Base-by-base conservation (phyloP, 345 rosid genomes). In the Eucalyptus curtisii region DNA sequence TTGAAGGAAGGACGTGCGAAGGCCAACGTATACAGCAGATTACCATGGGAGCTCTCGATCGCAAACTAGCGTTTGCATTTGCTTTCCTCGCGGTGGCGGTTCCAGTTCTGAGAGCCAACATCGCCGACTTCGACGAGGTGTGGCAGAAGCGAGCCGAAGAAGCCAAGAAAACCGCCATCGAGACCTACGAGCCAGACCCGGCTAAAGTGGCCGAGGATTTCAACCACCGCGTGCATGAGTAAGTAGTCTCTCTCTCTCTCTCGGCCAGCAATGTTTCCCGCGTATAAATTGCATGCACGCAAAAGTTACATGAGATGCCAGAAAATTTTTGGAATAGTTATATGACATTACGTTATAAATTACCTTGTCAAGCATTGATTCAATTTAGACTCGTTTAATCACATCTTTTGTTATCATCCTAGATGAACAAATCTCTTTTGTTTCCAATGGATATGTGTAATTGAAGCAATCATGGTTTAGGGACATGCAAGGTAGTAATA, bases 141-240 rank as follows among this genome's bases (percentile, higher is more conserved):
- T 94, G 96, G 95, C 48, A 86, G 85, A 59, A 89, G 25, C 89
- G 95, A 19, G 92, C 91, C 2, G 90, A 91, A 45, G 90, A 92
- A 52, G 92, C 96, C 59, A 82, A 80, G 89, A 88, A 92, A 25
- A 81, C 87, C 9, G 86, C 92, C 82, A 24, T 89, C 22, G 81
- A 88, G 24, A 92, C 93, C 49, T 93, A 91, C 31, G 79, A 91
- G 2, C 87, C 92, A 1, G 17, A 80, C 86, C 95, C 95, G 2
- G 80, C 52, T 49, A 55, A 86, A 2, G 91, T 93, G 86, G 86
- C 90, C 47, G 61, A 53, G 3, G 86, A 86, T 52, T 81, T 92
- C 44, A 92, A 94, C 88, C 6, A 17, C 4, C 30, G 87, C 11
- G 88, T 92, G 55, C 68, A 89, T 45, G 40, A 76, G 94, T 93